Percentiles rank a stretch among this genome's conserved stretches.
Evolutionary conservation across 345 rosid species (phyloP).

Genomic region (Diplotaxis tenuifolia): DNA sequence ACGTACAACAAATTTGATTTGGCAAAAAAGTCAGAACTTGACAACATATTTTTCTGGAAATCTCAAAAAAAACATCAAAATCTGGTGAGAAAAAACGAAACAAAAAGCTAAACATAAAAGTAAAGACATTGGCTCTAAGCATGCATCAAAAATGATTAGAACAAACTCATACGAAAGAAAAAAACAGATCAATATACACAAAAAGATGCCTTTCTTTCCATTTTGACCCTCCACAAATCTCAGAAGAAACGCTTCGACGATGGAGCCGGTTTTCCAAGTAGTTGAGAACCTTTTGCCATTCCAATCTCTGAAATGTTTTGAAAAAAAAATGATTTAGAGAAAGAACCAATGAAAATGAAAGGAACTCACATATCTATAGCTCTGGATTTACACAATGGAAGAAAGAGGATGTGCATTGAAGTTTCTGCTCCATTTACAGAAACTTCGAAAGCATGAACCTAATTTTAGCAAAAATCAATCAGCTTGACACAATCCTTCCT

Average conservation of each 20-base stretch:
- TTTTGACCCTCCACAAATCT: background rate
- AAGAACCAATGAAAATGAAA: background rate
- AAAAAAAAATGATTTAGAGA: background rate
- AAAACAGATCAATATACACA: slow-evolving; percentile 10
- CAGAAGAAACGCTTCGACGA: background rate
- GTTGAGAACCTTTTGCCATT: background rate
- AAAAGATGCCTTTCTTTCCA: slow-evolving; percentile 15
- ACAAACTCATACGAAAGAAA: background rate
- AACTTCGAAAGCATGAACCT: too few relatives aligned
- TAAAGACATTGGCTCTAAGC: slow-evolving; percentile 39
- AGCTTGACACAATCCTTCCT: too few relatives aligned
- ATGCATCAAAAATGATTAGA: slow-evolving; percentile 27
- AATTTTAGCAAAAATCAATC: too few relatives aligned
- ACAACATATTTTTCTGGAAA: slow-evolving; percentile 22
- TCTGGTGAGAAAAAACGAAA: background rate
- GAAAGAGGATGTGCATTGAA: background rate
- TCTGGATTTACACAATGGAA: background rate
- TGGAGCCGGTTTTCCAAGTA: background rate
- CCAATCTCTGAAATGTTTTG: background rate
- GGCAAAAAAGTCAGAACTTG: slow-evolving; percentile 24
- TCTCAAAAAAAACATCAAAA: slow-evolving; percentile 29
- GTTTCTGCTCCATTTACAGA: too few relatives aligned
- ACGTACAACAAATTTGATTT: slow-evolving; percentile 35
- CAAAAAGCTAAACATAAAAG: slow-evolving; percentile 6
- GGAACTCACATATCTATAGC: background rate